These are phyloP conservation scores for Actinidia polygama DNA, from an alignment of 179 eudicot genomes.

Conservation along the genomic window DNA sequence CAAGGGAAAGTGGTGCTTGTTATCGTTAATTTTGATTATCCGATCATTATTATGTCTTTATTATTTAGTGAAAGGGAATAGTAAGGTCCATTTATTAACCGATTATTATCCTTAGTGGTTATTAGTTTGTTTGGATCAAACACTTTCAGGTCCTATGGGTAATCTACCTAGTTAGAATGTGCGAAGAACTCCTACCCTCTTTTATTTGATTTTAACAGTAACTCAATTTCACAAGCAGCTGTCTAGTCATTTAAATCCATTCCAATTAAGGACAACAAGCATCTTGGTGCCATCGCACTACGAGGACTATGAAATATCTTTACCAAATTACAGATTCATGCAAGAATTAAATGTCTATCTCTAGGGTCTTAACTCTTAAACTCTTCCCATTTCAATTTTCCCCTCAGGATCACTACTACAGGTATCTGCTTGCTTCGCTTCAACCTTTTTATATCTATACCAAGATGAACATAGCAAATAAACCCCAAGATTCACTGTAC, in stretches of 20 bases:
- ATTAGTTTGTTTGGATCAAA: no score
- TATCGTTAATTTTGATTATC: background rate
- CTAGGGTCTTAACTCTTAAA: background rate
- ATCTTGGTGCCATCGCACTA: background rate
- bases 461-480: constrained; percentile 67
- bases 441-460: constrained; percentile 60
- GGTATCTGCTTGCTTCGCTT: constrained; percentile 23
- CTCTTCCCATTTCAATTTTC: constrained; percentile 22
- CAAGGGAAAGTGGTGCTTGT: background rate
- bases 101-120: background rate
- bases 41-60: background rate
- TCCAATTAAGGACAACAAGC: background rate
- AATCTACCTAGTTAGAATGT: background rate
- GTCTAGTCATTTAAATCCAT: background rate
- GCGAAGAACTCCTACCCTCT: background rate
- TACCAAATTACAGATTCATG: background rate
- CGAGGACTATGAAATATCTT: background rate
- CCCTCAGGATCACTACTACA: constrained; percentile 18
- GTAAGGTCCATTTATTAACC: background rate
- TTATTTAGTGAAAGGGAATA: background rate
- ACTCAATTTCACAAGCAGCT: background rate
- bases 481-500: constrained; percentile 55
- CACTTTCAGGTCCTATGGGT: no score
- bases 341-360: background rate
- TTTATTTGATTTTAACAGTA: background rate